A percentile compares a stretch with the other conserved stretches of the same genome.
Conservation (phyloP, 306 rosid genomes). For the Benincasa hispida region DNA sequence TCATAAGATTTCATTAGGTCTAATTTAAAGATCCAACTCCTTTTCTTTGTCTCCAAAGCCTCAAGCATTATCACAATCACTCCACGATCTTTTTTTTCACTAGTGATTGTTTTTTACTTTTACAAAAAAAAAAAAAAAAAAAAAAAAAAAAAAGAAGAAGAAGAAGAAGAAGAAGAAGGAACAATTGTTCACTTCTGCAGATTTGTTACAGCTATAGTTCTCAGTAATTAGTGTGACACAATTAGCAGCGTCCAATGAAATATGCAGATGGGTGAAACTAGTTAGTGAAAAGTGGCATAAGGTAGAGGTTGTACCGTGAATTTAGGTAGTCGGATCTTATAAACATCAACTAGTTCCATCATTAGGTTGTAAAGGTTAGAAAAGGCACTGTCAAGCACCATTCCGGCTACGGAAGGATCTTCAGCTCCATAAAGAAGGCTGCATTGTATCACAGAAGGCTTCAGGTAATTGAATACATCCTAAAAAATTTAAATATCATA, state of each 20-base stretch:
- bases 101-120: not conserved
- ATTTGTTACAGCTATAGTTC: not conserved
- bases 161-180: no score
- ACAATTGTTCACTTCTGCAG: not conserved
- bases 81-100: not conserved
- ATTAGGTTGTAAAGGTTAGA: constrained; percentile 79
- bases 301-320: constrained; percentile 52
- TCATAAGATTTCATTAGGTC: not conserved
- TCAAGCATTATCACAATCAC: not conserved
- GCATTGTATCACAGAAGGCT: constrained; percentile 13
- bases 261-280: not conserved
- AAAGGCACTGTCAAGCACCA: constrained; percentile 98
- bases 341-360: constrained; percentile 92
- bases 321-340: constrained; percentile 91
- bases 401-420: constrained; percentile 89
- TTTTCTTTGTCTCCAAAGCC: not conserved
- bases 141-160: no score
- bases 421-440: constrained; percentile 99
- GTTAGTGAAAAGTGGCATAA: constrained; percentile 1
- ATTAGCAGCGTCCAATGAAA: not conserved
- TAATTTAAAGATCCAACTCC: not conserved
- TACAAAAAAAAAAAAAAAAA: not conserved
- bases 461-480: constrained; percentile 1
- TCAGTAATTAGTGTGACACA: not conserved
- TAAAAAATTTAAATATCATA: not conserved